A percentile compares a stretch with the other conserved stretches of the same genome.
These are phyloP conservation scores for Microdochium nivale DNA, from an alignment of 2,329 filamentous ascomycete species.

Conservation along the genomic window DNA sequence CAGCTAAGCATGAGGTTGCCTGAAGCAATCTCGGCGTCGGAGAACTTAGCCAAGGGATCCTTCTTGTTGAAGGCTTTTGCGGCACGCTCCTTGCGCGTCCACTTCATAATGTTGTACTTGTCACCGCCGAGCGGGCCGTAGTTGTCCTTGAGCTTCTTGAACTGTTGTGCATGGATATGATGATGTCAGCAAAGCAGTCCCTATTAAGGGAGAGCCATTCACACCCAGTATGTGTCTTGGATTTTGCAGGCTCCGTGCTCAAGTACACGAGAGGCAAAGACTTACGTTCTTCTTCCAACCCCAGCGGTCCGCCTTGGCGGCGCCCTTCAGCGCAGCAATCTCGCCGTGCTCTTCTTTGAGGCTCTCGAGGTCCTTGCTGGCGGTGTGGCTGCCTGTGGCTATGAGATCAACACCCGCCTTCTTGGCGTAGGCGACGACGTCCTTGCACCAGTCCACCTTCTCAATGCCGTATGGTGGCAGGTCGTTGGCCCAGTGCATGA, in stretches of 20 bases:
- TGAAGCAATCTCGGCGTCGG: slow-evolving; percentile 10
- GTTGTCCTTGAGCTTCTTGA: slow-evolving; percentile 9
- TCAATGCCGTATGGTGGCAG: slow-evolving; percentile 4
- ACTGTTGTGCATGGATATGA: too few relatives aligned
- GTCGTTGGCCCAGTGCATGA: slow-evolving; percentile 8
- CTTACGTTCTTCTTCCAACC: slow-evolving; percentile 13
- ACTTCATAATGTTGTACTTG: slow-evolving; percentile 12
- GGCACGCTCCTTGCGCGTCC: slow-evolving; percentile 11
- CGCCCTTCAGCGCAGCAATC: slow-evolving; percentile 9
- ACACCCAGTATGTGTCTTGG: too few relatives aligned
- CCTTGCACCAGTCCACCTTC: slow-evolving; percentile 7
- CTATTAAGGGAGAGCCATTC: too few relatives aligned
- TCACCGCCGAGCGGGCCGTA: slow-evolving; percentile 9
- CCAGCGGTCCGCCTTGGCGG: slow-evolving; percentile 10
- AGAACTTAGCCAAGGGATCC: slow-evolving; percentile 11
- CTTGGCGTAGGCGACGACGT: slow-evolving; percentile 12
- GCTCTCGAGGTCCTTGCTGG: slow-evolving; percentile 1
- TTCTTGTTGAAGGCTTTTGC: slow-evolving; percentile 10
- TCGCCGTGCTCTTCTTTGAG: slow-evolving; percentile 1
- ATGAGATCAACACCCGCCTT: slow-evolving; percentile 11
- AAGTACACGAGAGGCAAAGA: too few relatives aligned
- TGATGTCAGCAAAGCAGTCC: too few relatives aligned
- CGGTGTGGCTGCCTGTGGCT: slow-evolving; percentile 6
- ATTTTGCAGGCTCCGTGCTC: too few relatives aligned
- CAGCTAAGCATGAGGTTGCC: slow-evolving; percentile 13